Base-by-base conservation (phyloP, 2,329 filamentous ascomycete genomes). In the Alternaria rosae region DNA sequence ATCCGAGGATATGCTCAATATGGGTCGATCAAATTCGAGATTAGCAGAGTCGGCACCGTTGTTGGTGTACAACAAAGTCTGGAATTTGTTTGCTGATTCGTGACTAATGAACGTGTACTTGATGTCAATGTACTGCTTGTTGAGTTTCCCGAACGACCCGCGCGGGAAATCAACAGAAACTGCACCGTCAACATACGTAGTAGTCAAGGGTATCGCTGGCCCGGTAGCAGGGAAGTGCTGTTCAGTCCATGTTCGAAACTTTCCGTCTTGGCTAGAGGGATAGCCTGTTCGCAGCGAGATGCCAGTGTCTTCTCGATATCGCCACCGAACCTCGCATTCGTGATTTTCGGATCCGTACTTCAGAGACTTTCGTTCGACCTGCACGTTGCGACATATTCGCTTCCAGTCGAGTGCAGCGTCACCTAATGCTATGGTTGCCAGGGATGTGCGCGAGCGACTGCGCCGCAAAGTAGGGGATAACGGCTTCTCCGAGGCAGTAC, bases 21-120 rank as follows among this genome's bases (percentile, higher is more conserved):
- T 59, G 5, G 66, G 67, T 6, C 71, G 69, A 48, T 77, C 74
- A 51, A 67, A 76, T 25, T 74, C 61, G 11, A 77, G 52, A 15
- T 73, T 66, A 9, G 72, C 75, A 21, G 52, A 43, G 15, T 75
- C 71, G 41, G 64, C 65, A 23, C 68, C 70, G 50, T 77, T 74
- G 58, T 75, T 76, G n/a, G 74, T 76, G 52, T 77, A 77, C 4
- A 77, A 64, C 11, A 77, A 55, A 10, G 72, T 77, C 53, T 77
- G 75, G 13, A 77, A 62, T n/a, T 65, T 69, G 10, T 52, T 30
- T 5, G 66, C 67, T 4, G 66, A 54, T 23, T 65, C 68, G 4
- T 48, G 58, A 9, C 65, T 57, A 5, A 53, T 17, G 52, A 75
- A 71, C 1, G 68, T 72, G 53, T 77, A 77, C 45, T 74, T 76